A percentile compares a stretch with the other conserved stretches of the same genome.
Conservation (phyloP, 2,329 filamentous ascomycete genomes). For the Raffaelea albimanens region DNA sequence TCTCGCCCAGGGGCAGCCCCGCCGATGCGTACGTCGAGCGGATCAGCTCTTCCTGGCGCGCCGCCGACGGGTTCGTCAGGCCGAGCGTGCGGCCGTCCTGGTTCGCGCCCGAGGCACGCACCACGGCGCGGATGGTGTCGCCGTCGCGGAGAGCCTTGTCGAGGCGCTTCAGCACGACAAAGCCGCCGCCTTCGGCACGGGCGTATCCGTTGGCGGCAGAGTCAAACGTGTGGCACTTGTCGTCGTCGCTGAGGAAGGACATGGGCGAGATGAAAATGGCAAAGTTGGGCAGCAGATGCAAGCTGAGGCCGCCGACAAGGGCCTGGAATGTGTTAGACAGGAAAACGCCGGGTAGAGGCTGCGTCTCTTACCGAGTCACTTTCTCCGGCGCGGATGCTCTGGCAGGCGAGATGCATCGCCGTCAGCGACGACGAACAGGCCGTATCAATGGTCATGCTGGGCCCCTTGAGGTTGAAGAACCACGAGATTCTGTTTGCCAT, state of each 20-base stretch:
- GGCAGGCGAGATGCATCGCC: slow-evolving; percentile 11
- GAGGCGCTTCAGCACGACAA: slow-evolving; percentile 30
- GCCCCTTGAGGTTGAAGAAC: slow-evolving; percentile 24
- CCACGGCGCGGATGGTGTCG: slow-evolving; percentile 22
- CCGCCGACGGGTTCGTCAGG: slow-evolving; percentile 24
- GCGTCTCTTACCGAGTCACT: not conserved
- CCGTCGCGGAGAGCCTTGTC: slow-evolving; percentile 27
- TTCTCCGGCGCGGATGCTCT: slow-evolving; percentile 8
- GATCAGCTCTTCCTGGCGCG: slow-evolving; percentile 30
- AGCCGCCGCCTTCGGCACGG: slow-evolving; percentile 29
- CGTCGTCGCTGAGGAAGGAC: slow-evolving; percentile 3
- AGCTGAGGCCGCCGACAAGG: slow-evolving; percentile 2
- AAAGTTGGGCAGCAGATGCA: slow-evolving; percentile 10
- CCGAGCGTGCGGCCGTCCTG: slow-evolving; percentile 24
- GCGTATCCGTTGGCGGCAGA: slow-evolving; percentile 30
- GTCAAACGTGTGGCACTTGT: slow-evolving; percentile 8
- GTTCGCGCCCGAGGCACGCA: slow-evolving; percentile 20
- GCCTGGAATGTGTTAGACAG: not conserved
- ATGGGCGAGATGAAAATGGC: not conserved
- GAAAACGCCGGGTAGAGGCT: too few relatives aligned
- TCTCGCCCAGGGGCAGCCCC: slow-evolving; percentile 21
- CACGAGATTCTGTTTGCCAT: slow-evolving; percentile 27
- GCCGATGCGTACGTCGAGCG: slow-evolving; percentile 26
- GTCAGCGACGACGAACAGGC: slow-evolving; percentile 27
- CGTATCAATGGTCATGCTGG: slow-evolving; percentile 27